Conservation (phyloP, 2,329 filamentous ascomycete genomes). For the Trichophyton simii region DNA sequence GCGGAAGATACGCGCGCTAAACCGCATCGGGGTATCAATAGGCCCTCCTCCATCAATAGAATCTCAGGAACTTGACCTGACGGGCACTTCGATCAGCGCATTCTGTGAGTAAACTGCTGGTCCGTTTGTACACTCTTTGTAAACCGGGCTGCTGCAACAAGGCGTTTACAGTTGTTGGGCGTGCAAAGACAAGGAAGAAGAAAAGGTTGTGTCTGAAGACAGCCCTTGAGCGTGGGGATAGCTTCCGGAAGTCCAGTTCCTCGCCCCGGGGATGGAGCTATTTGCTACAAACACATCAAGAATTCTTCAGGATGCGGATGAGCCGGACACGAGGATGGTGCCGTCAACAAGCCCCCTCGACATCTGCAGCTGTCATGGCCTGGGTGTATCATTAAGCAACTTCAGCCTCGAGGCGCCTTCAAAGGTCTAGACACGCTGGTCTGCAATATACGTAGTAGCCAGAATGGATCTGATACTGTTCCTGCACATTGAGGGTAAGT, state of each 20-base stretch:
- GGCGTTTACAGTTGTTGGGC: background rate
- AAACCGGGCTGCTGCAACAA: conserved; percentile 1
- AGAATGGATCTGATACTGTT: background rate
- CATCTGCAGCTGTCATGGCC: background rate
- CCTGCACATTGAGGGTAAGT: background rate
- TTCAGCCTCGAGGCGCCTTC: background rate
- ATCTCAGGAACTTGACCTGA: background rate
- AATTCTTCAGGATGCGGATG: background rate
- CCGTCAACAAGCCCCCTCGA: background rate
- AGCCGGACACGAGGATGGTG: background rate
- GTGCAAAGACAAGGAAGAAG: background rate
- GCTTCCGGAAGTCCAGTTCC: background rate
- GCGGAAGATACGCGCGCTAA: conserved; percentile 4
- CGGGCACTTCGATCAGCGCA: background rate
- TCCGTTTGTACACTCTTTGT: conserved; percentile 1
- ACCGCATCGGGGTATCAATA: conserved; percentile 14
- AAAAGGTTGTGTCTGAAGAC: background rate
- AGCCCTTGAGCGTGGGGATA: background rate
- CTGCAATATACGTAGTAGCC: background rate
- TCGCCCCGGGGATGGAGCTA: background rate
- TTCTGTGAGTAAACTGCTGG: background rate
- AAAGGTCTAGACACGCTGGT: background rate
- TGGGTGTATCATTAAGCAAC: background rate
- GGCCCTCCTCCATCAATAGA: conserved; percentile 1
- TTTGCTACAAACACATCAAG: background rate